These are phyloP conservation scores for Aspergillus avenaceus DNA, from an alignment of 495 filamentous ascomycete genomes.

Conservation along the genomic window DNA sequence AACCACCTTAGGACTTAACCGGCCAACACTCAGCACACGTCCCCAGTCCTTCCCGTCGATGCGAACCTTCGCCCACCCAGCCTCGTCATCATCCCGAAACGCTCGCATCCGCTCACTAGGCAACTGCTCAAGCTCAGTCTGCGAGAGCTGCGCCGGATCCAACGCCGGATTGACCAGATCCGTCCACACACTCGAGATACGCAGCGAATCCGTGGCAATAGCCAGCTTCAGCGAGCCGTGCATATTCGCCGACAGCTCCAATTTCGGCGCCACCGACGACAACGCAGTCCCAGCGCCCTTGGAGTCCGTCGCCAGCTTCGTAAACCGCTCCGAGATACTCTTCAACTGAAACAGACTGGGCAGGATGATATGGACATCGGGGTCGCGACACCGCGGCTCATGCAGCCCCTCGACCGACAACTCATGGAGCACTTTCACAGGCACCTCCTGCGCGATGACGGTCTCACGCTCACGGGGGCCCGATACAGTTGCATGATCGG, in stretches of 20 bases:
- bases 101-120: constrained; percentile 67
- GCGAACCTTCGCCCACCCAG: constrained; percentile 77
- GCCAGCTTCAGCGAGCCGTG: constrained; percentile 76
- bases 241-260: constrained; percentile 86
- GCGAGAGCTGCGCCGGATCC: constrained; percentile 67
- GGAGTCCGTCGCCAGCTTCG: constrained; percentile 58
- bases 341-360: constrained; percentile 82
- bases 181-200: constrained; percentile 77
- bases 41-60: constrained; percentile 94
- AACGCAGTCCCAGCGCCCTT: constrained; percentile 18
- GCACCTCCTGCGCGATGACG: constrained; percentile 91
- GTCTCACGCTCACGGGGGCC: constrained; percentile 65
- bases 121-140: constrained; percentile 60
- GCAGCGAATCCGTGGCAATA: constrained; percentile 72
- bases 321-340: constrained; percentile 89
- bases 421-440: constrained; percentile 81
- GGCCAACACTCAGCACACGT: constrained; percentile 80
- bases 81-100: constrained; percentile 47
- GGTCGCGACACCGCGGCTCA: constrained; percentile 85
- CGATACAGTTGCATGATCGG: not conserved
- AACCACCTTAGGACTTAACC: constrained; percentile 83
- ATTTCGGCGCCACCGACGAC: constrained; percentile 46
- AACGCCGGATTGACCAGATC: constrained; percentile 79
- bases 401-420: constrained; percentile 77
- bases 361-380: constrained; percentile 89